Evolutionary conservation across 345 rosid species (phyloP), one percentile per base, ranked within the genome.

Genomic region (Noccaea caerulescens): DNA sequence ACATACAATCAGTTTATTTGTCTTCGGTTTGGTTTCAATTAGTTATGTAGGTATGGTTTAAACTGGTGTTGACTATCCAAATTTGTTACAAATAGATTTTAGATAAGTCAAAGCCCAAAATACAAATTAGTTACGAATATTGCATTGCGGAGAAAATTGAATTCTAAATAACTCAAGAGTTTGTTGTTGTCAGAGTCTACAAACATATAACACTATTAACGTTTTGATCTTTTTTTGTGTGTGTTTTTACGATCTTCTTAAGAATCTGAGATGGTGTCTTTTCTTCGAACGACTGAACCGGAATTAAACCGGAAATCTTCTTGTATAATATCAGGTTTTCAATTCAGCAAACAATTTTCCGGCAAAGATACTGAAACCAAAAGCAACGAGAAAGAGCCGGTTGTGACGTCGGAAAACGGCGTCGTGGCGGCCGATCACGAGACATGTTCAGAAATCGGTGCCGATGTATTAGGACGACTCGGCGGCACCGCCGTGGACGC

Each of bases 371-470:
- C 58, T 25, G 13, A 65, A 37, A 50, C 55, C 54, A 63, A 46
- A 47, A 34, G 69, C 51, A 41, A 23, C 30, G n/a, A 68, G 11
- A 50, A 79, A 33, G 81, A 69, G 1, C 52, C 80, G 38, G 75
- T 92, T 1, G 84, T 87, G 79, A 66, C 71, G 52, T 89, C 98
- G 2, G 86, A 86, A 60, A 72, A 80, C 5, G 98, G 93, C 0
- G 96, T 89, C 16, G 96, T 89, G 37, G 93, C 96, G 2, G 89
- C 96, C 0, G 98, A 92, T 66, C 96, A 92, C 74, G 87, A 80
- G 20, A 82, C 86, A 43, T 92, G 98, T 76, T 92, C 96, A 4
- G 79, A 87, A 70, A 87, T 89, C 4, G 98, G 96, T 0, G 92
- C 77, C 0, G 69, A 84, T 0, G 76, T 86, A 77, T 90, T 92